These are phyloP conservation scores for Fusarium nematophilum DNA, from an alignment of 2,329 filamentous ascomycete species.

Conservation along the genomic window DNA sequence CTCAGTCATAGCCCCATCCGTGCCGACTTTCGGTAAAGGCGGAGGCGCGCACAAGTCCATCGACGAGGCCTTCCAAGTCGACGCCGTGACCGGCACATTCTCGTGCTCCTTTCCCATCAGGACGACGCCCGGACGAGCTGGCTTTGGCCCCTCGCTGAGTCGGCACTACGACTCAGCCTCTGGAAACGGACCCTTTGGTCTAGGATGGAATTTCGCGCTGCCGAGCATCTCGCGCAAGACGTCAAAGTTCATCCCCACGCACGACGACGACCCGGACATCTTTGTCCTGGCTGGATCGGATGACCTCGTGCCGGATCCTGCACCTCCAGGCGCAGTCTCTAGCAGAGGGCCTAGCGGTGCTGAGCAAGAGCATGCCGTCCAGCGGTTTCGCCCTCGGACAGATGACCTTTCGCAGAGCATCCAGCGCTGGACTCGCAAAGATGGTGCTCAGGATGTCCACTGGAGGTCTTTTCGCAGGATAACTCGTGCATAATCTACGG, in stretches of 20 bases:
- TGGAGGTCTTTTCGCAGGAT: neutral
- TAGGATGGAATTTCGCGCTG: conserved; percentile 43
- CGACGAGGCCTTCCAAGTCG: conserved; percentile 22
- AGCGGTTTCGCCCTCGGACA: too few species aligned
- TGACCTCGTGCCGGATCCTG: conserved; percentile 17
- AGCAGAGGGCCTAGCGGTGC: neutral
- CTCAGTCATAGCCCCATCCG: too few species aligned
- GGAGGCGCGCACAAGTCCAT: neutral
- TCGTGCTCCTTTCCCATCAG: conserved; percentile 21
- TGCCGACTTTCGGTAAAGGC: too few species aligned
- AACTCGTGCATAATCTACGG: too few species aligned
- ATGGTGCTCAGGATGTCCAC: too few species aligned
- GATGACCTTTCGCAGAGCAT: too few species aligned
- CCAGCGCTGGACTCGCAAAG: too few species aligned
- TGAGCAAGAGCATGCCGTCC: too few species aligned
- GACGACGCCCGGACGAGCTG: conserved; percentile 10
- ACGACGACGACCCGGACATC: conserved; percentile 39
- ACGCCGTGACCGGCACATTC: conserved; percentile 19
- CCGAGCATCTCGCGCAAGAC: conserved; percentile 41
- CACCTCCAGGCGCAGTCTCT: neutral
- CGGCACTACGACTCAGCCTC: conserved; percentile 42
- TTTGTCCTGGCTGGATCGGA: conserved; percentile 35
- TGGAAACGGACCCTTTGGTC: conserved; percentile 45
- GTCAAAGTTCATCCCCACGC: conserved; percentile 38
- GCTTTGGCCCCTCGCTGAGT: conserved; percentile 6